Evolutionary conservation across 2,329 filamentous ascomycete species (phyloP).

Genomic region (Arthroderma sp.): DNA sequence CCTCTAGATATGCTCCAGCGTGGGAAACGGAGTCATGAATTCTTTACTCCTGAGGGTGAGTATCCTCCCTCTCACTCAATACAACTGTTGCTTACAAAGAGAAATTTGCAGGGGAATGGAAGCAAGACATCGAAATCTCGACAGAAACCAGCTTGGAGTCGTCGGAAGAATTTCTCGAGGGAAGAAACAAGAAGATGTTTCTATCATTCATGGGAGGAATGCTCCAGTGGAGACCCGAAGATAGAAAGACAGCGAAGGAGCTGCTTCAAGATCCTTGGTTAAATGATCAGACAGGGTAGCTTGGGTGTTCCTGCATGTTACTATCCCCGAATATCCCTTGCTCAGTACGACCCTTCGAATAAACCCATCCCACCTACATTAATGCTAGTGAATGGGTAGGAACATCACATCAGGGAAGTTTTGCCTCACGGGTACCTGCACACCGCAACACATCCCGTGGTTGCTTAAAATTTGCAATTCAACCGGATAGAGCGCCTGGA

Average conservation of each 20-base stretch:
- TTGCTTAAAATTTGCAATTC: too few relatives aligned
- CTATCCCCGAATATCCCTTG: too few relatives aligned
- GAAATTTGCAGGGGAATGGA: slow-evolving; percentile 13
- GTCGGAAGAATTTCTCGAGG: slow-evolving; percentile 15
- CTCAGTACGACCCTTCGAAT: too few relatives aligned
- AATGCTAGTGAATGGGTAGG: too few relatives aligned
- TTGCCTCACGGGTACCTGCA: neutral
- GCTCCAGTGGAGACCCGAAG: slow-evolving; percentile 24
- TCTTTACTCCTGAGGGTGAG: slow-evolving; percentile 29
- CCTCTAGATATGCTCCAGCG: slow-evolving; percentile 22
- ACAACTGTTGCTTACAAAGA: slow-evolving; percentile 5
- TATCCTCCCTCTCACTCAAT: neutral
- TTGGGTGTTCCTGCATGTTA: neutral
- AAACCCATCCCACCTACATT: too few relatives aligned
- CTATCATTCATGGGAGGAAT: slow-evolving; percentile 22
- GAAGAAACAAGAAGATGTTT: slow-evolving; percentile 20
- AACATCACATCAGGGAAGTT: too few relatives aligned
- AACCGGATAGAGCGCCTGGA: too few relatives aligned
- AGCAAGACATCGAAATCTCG: slow-evolving; percentile 12
- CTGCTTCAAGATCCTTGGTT: slow-evolving; percentile 22
- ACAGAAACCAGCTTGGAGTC: slow-evolving; percentile 7
- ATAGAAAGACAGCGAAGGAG: slow-evolving; percentile 24
- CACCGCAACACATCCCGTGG: too few relatives aligned
- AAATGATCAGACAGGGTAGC: neutral
- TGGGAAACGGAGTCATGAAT: slow-evolving; percentile 24